These are phyloP conservation scores for Dactylellina sp. DNA, from an alignment of 2,329 filamentous ascomycete genomes.

Conservation along the genomic window DNA sequence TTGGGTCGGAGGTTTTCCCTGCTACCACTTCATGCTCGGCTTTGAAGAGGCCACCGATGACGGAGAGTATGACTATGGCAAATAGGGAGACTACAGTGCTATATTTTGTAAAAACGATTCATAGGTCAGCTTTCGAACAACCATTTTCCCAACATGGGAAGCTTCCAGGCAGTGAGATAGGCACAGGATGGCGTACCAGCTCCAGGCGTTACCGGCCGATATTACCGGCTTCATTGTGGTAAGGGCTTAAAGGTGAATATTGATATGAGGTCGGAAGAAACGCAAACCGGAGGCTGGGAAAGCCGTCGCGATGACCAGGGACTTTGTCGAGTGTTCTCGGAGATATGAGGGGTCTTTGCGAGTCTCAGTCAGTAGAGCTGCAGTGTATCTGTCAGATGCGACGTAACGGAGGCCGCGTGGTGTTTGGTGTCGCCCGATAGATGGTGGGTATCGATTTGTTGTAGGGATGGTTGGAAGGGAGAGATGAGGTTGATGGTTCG, in stretches of 20 bases:
- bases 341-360: not conserved
- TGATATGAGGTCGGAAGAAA: too few relatives aligned
- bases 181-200: constrained; percentile 74
- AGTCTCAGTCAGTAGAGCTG: not conserved
- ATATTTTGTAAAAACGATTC: constrained; percentile 57
- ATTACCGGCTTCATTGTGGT: constrained; percentile 99
- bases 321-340: not conserved
- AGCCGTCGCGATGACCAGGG: too few relatives aligned
- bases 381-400: not conserved
- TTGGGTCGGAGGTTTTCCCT: constrained; percentile 75
- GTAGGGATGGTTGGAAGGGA: constrained; percentile 20
- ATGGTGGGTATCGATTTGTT: not conserved
- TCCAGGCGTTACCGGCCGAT: constrained; percentile 91
- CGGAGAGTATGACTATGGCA: constrained; percentile 74
- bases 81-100: constrained; percentile 80
- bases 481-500: constrained; percentile 9
- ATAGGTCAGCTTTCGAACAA: too few relatives aligned
- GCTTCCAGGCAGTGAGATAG: too few relatives aligned
- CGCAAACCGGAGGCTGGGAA: too few relatives aligned
- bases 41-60: constrained; percentile 78
- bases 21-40: constrained; percentile 84
- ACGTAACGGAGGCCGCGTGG: not conserved
- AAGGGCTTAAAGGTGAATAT: too few relatives aligned
- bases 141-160: too few relatives aligned
- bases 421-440: not conserved